Conservation (phyloP, 768 basidiomycete genomes). For the Holtermannia corniformis region DNA sequence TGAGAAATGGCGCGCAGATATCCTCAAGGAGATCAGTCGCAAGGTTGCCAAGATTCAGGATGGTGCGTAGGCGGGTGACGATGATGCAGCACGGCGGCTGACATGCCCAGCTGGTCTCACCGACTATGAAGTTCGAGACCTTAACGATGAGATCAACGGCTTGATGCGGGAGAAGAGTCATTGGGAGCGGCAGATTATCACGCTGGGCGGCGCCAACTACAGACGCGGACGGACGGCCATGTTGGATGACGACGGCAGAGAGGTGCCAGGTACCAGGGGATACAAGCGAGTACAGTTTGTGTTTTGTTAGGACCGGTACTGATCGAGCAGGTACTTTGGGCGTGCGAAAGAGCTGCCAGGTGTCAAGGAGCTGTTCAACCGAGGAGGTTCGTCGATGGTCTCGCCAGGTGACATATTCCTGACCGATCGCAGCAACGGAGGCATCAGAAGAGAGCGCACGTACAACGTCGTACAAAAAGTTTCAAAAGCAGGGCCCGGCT, state of each 20-base stretch:
- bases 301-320: background rate
- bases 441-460: slow-evolving; percentile 80
- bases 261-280: slow-evolving; percentile 91
- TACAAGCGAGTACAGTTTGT: slow-evolving; percentile 64
- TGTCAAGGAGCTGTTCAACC: slow-evolving; percentile 85
- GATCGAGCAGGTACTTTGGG: slow-evolving; percentile 73
- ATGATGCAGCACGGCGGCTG: background rate
- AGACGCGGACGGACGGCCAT: slow-evolving; percentile 79
- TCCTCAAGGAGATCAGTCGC: slow-evolving; percentile 82
- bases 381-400: slow-evolving; percentile 51
- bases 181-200: slow-evolving; percentile 98
- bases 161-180: slow-evolving; percentile 89
- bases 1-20: slow-evolving; percentile 93
- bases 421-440: slow-evolving; percentile 43
- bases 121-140: slow-evolving; percentile 89
- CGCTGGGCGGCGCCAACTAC: slow-evolving; percentile 91
- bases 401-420: background rate
- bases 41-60: slow-evolving; percentile 99
- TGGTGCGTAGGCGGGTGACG: slow-evolving; percentile 47
- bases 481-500: slow-evolving; percentile 70
- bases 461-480: slow-evolving; percentile 71
- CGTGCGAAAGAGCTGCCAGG: slow-evolving; percentile 93
- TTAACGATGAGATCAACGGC: slow-evolving; percentile 97
- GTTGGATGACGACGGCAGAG: slow-evolving; percentile 88
- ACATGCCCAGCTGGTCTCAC: slow-evolving; percentile 65